These are phyloP conservation scores for Helenozyma baotianmanensis DNA, from an alignment of 805 yeast genomes.

Conservation along the genomic window DNA sequence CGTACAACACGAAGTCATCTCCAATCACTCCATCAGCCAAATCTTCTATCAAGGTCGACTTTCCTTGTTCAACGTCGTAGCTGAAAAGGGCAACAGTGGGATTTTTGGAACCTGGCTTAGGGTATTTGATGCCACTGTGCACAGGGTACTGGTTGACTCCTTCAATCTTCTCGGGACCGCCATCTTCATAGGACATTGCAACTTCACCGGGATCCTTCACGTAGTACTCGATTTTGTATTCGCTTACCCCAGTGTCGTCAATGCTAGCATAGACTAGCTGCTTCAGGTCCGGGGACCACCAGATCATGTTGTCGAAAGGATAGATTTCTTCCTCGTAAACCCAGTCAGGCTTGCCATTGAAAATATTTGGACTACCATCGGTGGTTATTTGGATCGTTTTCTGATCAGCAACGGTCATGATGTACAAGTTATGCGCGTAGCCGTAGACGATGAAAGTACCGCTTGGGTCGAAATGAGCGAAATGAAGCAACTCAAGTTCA, in stretches of 20 bases:
- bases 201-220: slow-evolving; percentile 26
- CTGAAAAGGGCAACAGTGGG: slow-evolving; percentile 49
- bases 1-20: slow-evolving; percentile 17
- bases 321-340: slow-evolving; percentile 79
- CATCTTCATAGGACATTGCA: slow-evolving; percentile 8
- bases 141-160: slow-evolving; percentile 43
- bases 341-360: slow-evolving; percentile 79
- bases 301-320: slow-evolving; percentile 52
- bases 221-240: slow-evolving; percentile 49
- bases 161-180: slow-evolving; percentile 2
- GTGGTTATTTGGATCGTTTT: slow-evolving; percentile 33
- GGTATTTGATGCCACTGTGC: slow-evolving; percentile 50
- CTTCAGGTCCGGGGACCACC: slow-evolving; percentile 71
- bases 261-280: slow-evolving; percentile 50
- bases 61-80: slow-evolving; percentile 26
- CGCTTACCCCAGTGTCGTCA: slow-evolving; percentile 57
- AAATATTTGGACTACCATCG: slow-evolving; percentile 50
- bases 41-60: slow-evolving; percentile 16
- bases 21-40: slow-evolving; percentile 8
- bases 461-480: slow-evolving; percentile 57
- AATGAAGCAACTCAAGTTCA: slow-evolving; percentile 21
- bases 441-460: slow-evolving; percentile 56
- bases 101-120: slow-evolving; percentile 66
- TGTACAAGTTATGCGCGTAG: slow-evolving; percentile 49
- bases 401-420: slow-evolving; percentile 33